Percentiles rank a stretch among this genome's conserved stretches.
These are phyloP conservation scores for Beauveria medogensis DNA, from an alignment of 2,329 filamentous ascomycete species.

Conservation along the genomic window DNA sequence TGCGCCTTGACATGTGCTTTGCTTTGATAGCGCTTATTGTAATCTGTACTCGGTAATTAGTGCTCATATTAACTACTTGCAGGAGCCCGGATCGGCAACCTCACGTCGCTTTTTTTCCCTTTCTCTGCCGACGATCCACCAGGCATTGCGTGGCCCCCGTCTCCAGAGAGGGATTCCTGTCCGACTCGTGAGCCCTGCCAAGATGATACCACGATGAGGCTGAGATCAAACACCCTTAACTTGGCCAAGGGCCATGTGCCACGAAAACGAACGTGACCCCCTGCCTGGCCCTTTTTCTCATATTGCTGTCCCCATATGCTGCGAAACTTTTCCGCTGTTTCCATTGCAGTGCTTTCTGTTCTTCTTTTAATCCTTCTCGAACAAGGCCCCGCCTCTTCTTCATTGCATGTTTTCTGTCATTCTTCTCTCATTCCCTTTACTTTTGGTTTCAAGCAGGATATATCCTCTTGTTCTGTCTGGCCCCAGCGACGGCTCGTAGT, in stretches of 20 bases:
- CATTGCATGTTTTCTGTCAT: background rate
- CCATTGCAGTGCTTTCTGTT: background rate
- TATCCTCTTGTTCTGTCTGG: background rate
- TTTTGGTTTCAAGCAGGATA: background rate
- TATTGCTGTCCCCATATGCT: background rate
- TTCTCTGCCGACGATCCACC: background rate
- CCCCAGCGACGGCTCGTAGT: too few species aligned
- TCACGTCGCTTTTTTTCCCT: background rate
- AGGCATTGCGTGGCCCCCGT: background rate
- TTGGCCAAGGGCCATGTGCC: background rate
- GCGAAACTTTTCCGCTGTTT: background rate
- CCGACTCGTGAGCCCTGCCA: background rate
- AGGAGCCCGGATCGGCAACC: background rate
- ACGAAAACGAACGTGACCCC: background rate
- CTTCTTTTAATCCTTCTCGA: background rate
- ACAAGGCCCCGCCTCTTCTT: background rate
- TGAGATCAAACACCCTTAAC: constrained; percentile 1
- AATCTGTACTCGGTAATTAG: too few species aligned
- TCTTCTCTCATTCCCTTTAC: background rate
- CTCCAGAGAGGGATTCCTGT: background rate
- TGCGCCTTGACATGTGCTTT: background rate
- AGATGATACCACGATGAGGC: constrained; percentile 5
- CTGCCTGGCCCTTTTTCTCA: background rate
- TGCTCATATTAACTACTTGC: background rate
- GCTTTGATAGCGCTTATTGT: background rate